Evolutionary conservation across 257 asterid genomes (phyloP), one percentile per base, ranked within the genome.

Genomic region (Solanum bulbocastanum): DNA sequence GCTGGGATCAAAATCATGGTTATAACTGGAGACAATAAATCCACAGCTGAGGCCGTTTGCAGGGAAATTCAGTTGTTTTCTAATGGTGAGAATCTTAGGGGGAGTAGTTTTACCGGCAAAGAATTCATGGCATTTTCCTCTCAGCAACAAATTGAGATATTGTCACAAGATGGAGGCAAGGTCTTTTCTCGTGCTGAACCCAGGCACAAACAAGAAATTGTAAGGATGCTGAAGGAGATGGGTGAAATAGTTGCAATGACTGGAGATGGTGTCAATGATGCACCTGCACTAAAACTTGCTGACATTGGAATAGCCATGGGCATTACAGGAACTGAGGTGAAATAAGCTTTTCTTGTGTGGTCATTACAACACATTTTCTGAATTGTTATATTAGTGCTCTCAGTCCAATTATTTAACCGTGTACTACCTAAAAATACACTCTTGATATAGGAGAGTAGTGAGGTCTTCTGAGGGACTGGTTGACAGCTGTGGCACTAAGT

Each of bases 281-380:
- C 99, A 68, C 99, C 99, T 60, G 98, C 99, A 5, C 87, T 96
- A 20, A 96, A 95, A 91, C 96, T 94, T 42, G 98, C 99, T 79
- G 98, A 95, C 89, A 94, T 96, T 87, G 99, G 99, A 65, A 95
- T 96, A 69, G 98, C 99, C 40, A 96, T 96, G 99, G 99, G 99
- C 58, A 92, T 96, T 52, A 88, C 98, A 30, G 98, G 98, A 71
- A 94, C 98, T 39, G 99, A 96, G 99, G 99, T 95, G 87, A 86
- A 32, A 6, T 60, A 58, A 36, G 8, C 22, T 73, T 49, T 15
- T 73, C 37, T 5, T 1, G 18, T 82, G 44, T 20, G 40, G 32
- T 30, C 9, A 23, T 49, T 82, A 10, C 69, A 30, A 32, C 86
- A 18, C 32, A 82, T 30, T 49, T 82, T 10, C 65, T 81, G 85